Evolutionary conservation across 106 monocot species (phyloP).

Genomic region (Alisma plantagoaquatica): DNA sequence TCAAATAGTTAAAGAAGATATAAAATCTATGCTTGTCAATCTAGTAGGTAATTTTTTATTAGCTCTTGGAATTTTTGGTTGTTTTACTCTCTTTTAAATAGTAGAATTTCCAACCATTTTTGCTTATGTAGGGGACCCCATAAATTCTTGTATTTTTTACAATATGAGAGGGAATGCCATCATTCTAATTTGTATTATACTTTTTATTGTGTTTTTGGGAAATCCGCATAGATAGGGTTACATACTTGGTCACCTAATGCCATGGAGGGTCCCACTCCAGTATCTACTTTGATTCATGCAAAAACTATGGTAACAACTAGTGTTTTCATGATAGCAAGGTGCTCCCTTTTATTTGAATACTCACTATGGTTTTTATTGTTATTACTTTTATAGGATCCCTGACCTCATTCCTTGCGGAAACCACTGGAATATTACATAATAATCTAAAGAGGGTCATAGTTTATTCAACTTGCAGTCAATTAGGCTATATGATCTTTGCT

Average conservation of each 20-base stretch:
- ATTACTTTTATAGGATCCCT: slow-evolving; percentile 7
- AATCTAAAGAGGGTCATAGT: not conserved
- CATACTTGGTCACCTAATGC: slow-evolving; percentile 16
- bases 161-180: too few species aligned
- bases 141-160: too few species aligned
- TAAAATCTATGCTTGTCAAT: slow-evolving; percentile 11
- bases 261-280: slow-evolving; percentile 30
- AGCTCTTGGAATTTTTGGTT: slow-evolving; percentile 5
- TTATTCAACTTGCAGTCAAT: not conserved
- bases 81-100: slow-evolving; percentile 4
- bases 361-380: slow-evolving; percentile 3
- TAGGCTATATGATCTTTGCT: not conserved
- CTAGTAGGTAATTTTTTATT: slow-evolving; percentile 12
- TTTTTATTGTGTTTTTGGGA: not conserved
- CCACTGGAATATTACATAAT: slow-evolving; percentile 1
- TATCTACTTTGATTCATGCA: slow-evolving; percentile 27
- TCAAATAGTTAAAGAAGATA: slow-evolving; percentile 8
- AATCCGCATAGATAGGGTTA: not conserved
- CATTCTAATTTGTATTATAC: not conserved
- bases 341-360: slow-evolving; percentile 10
- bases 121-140: too few species aligned
- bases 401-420: slow-evolving; percentile 4
- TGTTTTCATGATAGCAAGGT: slow-evolving; percentile 4
- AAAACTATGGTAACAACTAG: slow-evolving; percentile 15
- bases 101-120: slow-evolving; percentile 5